phyloP scores from a whole-genome alignment of 306 rosid genomes.

The Rosa chinensis region DNA sequence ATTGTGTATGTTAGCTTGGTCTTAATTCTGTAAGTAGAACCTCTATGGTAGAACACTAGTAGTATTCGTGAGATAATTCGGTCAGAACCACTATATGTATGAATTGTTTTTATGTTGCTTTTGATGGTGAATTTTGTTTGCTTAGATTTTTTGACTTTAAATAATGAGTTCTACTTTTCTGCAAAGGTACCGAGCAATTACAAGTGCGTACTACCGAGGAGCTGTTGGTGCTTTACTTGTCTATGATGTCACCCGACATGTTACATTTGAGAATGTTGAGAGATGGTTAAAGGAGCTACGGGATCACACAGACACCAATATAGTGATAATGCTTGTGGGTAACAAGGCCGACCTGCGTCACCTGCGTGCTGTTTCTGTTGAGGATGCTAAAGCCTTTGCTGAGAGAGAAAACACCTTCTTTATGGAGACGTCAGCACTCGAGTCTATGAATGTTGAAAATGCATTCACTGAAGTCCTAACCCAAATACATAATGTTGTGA shows the following conservation, averaged over 20 bases:
- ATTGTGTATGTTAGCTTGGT: too few species aligned
- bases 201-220: constrained; percentile 59
- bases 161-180: background rate
- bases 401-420: constrained; percentile 51
- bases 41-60: too few species aligned
- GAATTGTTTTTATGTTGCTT: background rate
- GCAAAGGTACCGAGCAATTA: constrained; percentile 59
- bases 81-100: background rate
- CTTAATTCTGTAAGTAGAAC: too few species aligned
- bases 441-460: constrained; percentile 56
- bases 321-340: constrained; percentile 55
- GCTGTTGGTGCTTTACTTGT: constrained; percentile 63
- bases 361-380: constrained; percentile 50
- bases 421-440: constrained; percentile 63
- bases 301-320: constrained; percentile 61
- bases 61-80: too few species aligned
- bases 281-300: constrained; percentile 67
- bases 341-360: constrained; percentile 58
- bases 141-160: background rate
- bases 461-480: constrained; percentile 57
- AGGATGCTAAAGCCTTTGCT: constrained; percentile 54
- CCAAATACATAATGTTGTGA: constrained; percentile 45
- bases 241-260: constrained; percentile 51
- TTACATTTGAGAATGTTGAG: constrained; percentile 60
- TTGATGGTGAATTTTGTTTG: constrained; percentile 6